phyloP scores from a whole-genome alignment of 1,139 yeast species.

The Insectozyma bohioensis region DNA sequence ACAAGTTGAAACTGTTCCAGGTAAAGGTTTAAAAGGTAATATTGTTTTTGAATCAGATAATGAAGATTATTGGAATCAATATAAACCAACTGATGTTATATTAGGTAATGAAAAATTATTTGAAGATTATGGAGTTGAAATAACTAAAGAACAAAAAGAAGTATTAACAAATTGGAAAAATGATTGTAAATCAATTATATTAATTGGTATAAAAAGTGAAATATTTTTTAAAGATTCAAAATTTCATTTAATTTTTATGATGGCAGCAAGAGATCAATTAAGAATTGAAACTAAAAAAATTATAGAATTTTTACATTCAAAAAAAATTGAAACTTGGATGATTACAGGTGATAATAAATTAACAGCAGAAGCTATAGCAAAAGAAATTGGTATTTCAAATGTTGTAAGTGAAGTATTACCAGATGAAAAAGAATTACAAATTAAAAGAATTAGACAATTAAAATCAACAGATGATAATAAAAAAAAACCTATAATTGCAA shows the following conservation, averaged over 20 bases:
- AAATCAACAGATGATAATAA: constrained; percentile 17
- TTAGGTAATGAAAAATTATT: constrained; percentile 66
- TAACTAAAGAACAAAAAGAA: constrained; percentile 24
- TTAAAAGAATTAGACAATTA: constrained; percentile 50
- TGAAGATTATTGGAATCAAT: constrained; percentile 27
- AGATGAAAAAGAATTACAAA: constrained; percentile 62
- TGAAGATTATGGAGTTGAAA: constrained; percentile 38
- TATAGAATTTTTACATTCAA: constrained; percentile 41
- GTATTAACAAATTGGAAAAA: constrained; percentile 54
- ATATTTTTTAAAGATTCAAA: constrained; percentile 24
- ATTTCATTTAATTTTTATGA: constrained; percentile 42
- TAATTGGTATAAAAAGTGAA: constrained; percentile 46
- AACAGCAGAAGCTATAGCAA: constrained; percentile 70
- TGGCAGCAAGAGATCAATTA: constrained; percentile 66
- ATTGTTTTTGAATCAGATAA: constrained; percentile 24
- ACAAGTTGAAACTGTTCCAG: constrained; percentile 52
- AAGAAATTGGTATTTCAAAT: constrained; percentile 59
- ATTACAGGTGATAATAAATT: constrained; percentile 65
- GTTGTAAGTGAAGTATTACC: constrained; percentile 79
- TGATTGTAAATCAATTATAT: constrained; percentile 62
- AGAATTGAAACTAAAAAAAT: constrained; percentile 62
- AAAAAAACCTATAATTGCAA: constrained; percentile 40
- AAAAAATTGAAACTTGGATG: constrained; percentile 67
- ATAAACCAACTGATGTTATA: constrained; percentile 41
- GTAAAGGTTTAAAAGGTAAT: constrained; percentile 56